Base-by-base conservation (phyloP, 495 filamentous ascomycete genomes). In the Aspergillus indologenus region DNA sequence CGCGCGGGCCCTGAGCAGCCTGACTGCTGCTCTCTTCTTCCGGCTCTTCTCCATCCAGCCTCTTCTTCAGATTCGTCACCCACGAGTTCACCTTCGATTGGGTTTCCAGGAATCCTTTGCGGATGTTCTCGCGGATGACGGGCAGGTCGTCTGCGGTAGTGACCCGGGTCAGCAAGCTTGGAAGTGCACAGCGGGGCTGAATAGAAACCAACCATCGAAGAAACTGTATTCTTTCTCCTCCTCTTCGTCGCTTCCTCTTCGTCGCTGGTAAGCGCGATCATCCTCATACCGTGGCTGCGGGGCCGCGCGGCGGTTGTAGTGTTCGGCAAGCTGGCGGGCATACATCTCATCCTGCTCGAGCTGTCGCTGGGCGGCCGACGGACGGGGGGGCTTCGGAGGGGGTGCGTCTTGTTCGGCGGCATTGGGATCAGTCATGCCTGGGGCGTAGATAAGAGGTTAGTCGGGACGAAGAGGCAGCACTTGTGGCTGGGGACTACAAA, bases 21-120 rank as follows among this genome's bases (percentile, higher is more conserved):
- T 79, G 54, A n/a, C n/a, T n/a, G n/a, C n/a, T n/a, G 66, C 65
- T 42, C 61, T 75, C 56, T 19, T 83, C 80, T 12, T 85, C 80
- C 56, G 84, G 79, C 23, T 91, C 89, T 45, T 92, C 87, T 56
- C 92, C 92, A 68, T 98, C 92, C 18, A 98, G 83, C 70, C 82
- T 86, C 82, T 97, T 97, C 74, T 89, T 94, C 57, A 98, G 74
- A 62, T 86, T 90, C 47, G 83, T 87, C 50, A 98, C 87, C 93
- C 93, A 98, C 48, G 84, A 80, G 75, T 95, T 98, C 67, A 98
- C 90, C 68, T 88, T 96, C 14, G 81, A 83, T 76, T 98, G 94
- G 21, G 94, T 98, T 61, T 98, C 91, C 43, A 94, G 56, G 74
- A 98, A 98, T 1, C 94, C 94, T 75, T 98, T 96, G 65, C 86